Conservation (phyloP, 2,329 filamentous ascomycete genomes). For the Trichophyton mentagrophytes region DNA sequence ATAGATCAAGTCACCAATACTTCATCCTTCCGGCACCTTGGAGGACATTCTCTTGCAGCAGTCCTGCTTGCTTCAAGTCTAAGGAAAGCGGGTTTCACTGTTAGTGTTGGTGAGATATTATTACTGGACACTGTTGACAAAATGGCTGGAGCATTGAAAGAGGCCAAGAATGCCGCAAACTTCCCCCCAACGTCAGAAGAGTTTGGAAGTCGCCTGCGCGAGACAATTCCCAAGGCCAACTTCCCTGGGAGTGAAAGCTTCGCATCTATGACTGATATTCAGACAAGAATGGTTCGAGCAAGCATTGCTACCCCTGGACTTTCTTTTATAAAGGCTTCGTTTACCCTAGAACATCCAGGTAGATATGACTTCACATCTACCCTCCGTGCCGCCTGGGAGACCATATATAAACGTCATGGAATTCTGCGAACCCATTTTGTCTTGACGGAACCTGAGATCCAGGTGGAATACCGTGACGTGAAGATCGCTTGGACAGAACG, state of each 20-base stretch:
- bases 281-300: neutral
- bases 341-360: conserved; percentile 2
- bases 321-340: neutral
- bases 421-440: neutral
- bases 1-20: neutral
- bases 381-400: neutral
- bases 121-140: neutral
- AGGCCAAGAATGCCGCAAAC: neutral
- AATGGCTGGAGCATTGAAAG: neutral
- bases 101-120: neutral
- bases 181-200: neutral
- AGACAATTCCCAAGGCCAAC: neutral
- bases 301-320: neutral
- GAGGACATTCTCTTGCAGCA: conserved; percentile 3
- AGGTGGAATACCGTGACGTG: neutral
- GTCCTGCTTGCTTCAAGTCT: neutral
- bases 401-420: neutral
- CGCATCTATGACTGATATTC: conserved; percentile 2
- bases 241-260: neutral
- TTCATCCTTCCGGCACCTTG: neutral
- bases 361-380: neutral
- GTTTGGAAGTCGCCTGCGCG: neutral
- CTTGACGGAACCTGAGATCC: neutral
- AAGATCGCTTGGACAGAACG: neutral
- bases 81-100: neutral